A percentile compares a stretch with the other conserved stretches of the same genome.
These are phyloP conservation scores for Linnemannia schmuckeri DNA, from an alignment of 192 early-diverging fungal species.

Conservation along the genomic window DNA sequence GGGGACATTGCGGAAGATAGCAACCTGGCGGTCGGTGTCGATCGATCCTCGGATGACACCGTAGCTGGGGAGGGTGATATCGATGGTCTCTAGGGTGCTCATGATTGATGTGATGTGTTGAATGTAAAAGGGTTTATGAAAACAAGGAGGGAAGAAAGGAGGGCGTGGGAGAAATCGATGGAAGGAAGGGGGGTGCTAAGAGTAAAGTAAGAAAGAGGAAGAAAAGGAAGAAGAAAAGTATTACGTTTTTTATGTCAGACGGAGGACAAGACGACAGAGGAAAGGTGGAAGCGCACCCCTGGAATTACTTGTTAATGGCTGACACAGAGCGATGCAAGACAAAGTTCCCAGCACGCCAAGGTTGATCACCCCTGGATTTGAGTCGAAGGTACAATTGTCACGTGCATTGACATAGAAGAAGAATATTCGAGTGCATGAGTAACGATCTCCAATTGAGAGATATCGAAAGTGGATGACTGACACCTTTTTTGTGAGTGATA, in stretches of 20 bases:
- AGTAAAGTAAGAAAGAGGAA: not conserved
- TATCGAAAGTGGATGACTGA: not conserved
- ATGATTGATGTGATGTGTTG: not conserved
- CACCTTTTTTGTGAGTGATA: not conserved
- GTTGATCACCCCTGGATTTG: too few species aligned
- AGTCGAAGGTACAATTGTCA: too few species aligned
- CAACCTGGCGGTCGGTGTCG: slow-evolving; percentile 13
- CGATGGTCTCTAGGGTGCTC: slow-evolving; percentile 8
- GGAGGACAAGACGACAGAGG: too few species aligned
- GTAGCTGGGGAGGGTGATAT: slow-evolving; percentile 20
- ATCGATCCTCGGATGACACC: slow-evolving; percentile 21
- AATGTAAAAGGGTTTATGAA: not conserved
- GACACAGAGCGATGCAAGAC: too few species aligned
- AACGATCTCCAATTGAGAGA: not conserved
- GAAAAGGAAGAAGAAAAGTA: not conserved
- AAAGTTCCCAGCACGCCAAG: too few species aligned
- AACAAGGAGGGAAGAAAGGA: not conserved
- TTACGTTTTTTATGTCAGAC: too few species aligned
- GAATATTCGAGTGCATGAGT: not conserved
- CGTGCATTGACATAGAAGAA: not conserved
- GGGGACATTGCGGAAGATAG: slow-evolving; percentile 31
- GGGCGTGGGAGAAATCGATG: not conserved
- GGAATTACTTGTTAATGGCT: too few species aligned
- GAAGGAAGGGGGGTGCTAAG: too few species aligned
- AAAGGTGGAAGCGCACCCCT: too few species aligned